Base-by-base conservation (phyloP, 2,329 filamentous ascomycete genomes). In the Moelleriella libera region DNA sequence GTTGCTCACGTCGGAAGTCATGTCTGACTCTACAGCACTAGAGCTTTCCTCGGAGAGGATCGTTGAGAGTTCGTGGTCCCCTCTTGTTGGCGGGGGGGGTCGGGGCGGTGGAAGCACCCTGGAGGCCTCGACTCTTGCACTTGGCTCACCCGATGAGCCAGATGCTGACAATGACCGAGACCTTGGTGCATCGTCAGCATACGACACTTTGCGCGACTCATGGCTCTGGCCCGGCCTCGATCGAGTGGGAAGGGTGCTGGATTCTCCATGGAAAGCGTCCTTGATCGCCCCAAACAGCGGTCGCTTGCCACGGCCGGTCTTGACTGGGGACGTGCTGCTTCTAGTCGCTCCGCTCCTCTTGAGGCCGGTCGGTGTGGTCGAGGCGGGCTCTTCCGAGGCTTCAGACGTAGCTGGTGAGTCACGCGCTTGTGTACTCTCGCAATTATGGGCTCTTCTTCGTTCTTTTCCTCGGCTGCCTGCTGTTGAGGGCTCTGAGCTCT, bases 251-350 rank as follows among this genome's bases (percentile, higher is more conserved):
- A 71, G 66, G 8, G 67, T 67, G 3, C 61, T 68, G 2, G 78
- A 82, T 57, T 82, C 77, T 31, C 79, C 79, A 40, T 72, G 71
- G 55, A 83, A 82, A 4, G 78, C 79, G 50, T 79, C 77, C 47
- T 74, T 75, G 7, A 83, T 61, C 43, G 72, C 70, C 41, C 80
- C 78, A 28, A 78, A 70, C 47, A 82, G 68, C 0, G 72, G 73
- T 37, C 68, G 68, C 56, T 30, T 49, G 30, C 74, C 79, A 10
- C 57, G 56, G 2, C 56, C 60, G 0, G 67, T 52, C 55, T 74
- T 80, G 6, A 68, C 47, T 1, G 76, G 70, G 5, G 75, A 71
- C 1, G 73, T 64, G 2, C 66, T 56, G 49, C 58, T 68, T 52
- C 76, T 70, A 31, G 72, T 79, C 28, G 79, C 78, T 42, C 69